A percentile compares a stretch with the other conserved stretches of the same genome.
Evolutionary conservation across 768 basidiomycete species (phyloP).

Genomic region (Termitomyces heimii): DNA sequence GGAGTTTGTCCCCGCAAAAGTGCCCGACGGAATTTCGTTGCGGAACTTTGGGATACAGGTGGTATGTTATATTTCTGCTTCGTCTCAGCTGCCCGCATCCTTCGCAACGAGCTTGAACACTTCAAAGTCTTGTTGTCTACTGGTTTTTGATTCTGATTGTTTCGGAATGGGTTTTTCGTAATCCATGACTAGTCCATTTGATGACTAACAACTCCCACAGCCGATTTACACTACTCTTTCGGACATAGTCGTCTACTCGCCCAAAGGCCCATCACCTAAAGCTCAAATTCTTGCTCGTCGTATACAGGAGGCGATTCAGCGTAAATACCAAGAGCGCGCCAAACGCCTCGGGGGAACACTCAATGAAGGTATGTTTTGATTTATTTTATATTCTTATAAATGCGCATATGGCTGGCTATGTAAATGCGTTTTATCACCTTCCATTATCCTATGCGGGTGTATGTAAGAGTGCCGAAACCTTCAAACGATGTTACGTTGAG

Average conservation of each 20-base stretch:
- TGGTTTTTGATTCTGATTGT: neutral
- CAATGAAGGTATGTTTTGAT: neutral
- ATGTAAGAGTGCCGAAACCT: neutral
- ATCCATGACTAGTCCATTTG: neutral
- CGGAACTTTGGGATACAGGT: slow-evolving; percentile 89
- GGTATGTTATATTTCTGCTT: slow-evolving; percentile 39
- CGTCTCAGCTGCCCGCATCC: neutral
- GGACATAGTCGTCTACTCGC: slow-evolving; percentile 86
- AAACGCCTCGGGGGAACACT: slow-evolving; percentile 3
- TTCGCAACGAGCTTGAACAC: neutral
- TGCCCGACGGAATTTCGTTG: slow-evolving; percentile 78
- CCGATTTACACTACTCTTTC: slow-evolving; percentile 85
- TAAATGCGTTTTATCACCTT: neutral
- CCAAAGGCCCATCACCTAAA: slow-evolving; percentile 51
- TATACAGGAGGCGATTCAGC: slow-evolving; percentile 57
- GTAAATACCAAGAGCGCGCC: slow-evolving; percentile 47
- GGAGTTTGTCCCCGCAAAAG: slow-evolving; percentile 64
- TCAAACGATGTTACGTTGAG: neutral
- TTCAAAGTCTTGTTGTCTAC: too few species aligned
- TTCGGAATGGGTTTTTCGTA: neutral
- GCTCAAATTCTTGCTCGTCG: slow-evolving; percentile 58
- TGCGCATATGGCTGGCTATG: neutral
- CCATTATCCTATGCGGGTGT: neutral
- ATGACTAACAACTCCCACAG: slow-evolving; percentile 27
- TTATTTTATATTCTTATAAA: neutral